A percentile compares a stretch with the other conserved stretches of the same genome.
Evolutionary conservation across 768 basidiomycete genomes (phyloP).

Genomic region (Suillus occidentalis): DNA sequence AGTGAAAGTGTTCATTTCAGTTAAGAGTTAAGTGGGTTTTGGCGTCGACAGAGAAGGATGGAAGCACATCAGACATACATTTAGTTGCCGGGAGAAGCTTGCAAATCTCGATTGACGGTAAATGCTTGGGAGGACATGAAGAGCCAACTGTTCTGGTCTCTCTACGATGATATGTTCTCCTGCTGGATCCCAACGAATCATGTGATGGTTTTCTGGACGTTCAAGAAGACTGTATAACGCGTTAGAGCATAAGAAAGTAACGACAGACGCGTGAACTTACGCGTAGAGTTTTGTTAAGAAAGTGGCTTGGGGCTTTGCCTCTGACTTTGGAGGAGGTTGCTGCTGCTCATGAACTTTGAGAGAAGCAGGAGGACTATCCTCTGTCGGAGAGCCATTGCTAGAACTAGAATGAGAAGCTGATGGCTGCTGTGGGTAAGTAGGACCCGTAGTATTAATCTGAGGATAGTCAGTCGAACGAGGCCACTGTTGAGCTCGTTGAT

Average conservation of each 20-base stretch:
- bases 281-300: constrained; percentile 96
- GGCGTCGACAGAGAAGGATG: constrained; percentile 27
- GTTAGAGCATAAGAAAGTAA: constrained; percentile 7
- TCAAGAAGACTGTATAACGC: constrained; percentile 68
- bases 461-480: constrained; percentile 34
- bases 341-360: constrained; percentile 40
- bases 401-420: constrained; percentile 38
- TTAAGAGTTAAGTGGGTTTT: constrained; percentile 24
- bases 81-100: constrained; percentile 96
- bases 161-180: constrained; percentile 97
- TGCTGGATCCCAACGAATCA: constrained; percentile 94
- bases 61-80: constrained; percentile 56
- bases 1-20: constrained; percentile 15
- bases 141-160: constrained; percentile 87
- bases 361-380: constrained; percentile 47
- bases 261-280: constrained; percentile 47
- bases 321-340: constrained; percentile 59
- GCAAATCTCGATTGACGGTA: constrained; percentile 97
- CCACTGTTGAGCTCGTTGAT: constrained; percentile 43
- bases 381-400: constrained; percentile 42
- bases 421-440: constrained; percentile 32
- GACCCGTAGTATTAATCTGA: constrained; percentile 35
- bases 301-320: constrained; percentile 87
- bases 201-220: constrained; percentile 90
- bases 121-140: constrained; percentile 90